Evolutionary conservation across 495 filamentous ascomycete species (phyloP), one percentile per base, ranked within the genome.

Genomic region (Lindgomyces ingoldianus): DNA sequence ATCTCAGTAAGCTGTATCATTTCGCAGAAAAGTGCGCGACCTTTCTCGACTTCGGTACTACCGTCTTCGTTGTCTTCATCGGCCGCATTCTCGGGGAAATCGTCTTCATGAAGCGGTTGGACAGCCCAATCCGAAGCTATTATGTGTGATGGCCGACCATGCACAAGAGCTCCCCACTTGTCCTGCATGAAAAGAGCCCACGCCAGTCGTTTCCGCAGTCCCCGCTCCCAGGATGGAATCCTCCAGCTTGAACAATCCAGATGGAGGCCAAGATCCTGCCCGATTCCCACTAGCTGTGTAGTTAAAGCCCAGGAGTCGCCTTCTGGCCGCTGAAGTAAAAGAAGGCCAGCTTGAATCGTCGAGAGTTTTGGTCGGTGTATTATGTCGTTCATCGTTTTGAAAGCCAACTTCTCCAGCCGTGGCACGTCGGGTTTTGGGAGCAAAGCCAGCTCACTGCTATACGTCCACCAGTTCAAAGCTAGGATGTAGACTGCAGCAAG

Each of bases 131-230:
- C 90, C 39, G 84, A 81, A 26, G 81, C 77, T 46, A 85, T 84
- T 63, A 90, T 89, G 70, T 90, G 90, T 14, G 90, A 90, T 2
- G 90, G 90, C 9, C 89, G 85, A n/a, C 90, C 89, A 67, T 90
- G 85, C 11, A 91, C 83, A 18, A 94, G 77, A 41, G 88, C 85
- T 19, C 88, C 87, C 90, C 90, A 94, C 78, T 91, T 93, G 68
- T 94, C 90, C 71, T 93, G 87, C 84, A 90, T 88, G 71, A 89
- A 94, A 57, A 94, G 79, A 4, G 87, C 90, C 90, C 90, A 94
- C 60, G 89, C 91, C 41, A 94, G 75, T 51, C 90, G 84, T 69
- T 91, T 90, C 47, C 90, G 81, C 45, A 93, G 75, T 2, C 89
- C 87, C 64, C 85, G 83, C 70, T 93, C 90, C 90, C 90, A 93